Evolutionary conservation across 306 rosid genomes (phyloP).

Genomic region (Biancaea sappan): DNA sequence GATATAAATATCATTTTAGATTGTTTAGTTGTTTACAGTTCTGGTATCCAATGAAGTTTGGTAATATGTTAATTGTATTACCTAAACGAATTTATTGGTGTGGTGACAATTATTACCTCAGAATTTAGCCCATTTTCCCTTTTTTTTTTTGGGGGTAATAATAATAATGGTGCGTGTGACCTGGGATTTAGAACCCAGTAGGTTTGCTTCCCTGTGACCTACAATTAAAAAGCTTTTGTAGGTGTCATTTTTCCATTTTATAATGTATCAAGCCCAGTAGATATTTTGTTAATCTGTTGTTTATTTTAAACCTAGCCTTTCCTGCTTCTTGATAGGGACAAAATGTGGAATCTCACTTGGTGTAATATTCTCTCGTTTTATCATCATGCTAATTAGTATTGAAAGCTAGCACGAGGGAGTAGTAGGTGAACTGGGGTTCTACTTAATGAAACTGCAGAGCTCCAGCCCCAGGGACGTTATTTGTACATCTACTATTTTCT

Average conservation of each 20-base stretch:
- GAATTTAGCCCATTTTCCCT: not conserved
- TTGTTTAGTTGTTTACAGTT: not conserved
- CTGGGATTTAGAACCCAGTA: constrained; percentile 17
- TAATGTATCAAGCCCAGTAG: not conserved
- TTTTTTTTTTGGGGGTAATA: not conserved
- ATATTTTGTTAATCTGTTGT: not conserved
- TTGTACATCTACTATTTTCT: constrained; percentile 19
- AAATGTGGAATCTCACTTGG: not conserved
- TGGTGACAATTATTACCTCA: not conserved
- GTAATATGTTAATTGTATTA: no score
- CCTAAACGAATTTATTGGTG: not conserved
- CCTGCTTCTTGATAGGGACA: not conserved
- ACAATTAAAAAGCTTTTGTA: constrained; percentile 3
- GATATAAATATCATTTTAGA: no score
- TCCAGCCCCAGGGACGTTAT: constrained; percentile 6
- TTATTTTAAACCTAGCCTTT: not conserved
- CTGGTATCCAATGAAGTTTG: no score
- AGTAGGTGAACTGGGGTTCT: not conserved
- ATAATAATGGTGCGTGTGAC: not conserved
- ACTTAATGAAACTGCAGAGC: not conserved
- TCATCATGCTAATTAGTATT: not conserved
- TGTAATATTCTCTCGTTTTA: not conserved
- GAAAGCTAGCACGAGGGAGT: not conserved
- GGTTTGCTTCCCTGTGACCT: not conserved
- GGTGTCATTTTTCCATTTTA: constrained; percentile 15